Evolutionary conservation across 139 green algal genomes (phyloP), one percentile per base, ranked within the genome.

Genomic region (Limnomonas spitsbergensis): DNA sequence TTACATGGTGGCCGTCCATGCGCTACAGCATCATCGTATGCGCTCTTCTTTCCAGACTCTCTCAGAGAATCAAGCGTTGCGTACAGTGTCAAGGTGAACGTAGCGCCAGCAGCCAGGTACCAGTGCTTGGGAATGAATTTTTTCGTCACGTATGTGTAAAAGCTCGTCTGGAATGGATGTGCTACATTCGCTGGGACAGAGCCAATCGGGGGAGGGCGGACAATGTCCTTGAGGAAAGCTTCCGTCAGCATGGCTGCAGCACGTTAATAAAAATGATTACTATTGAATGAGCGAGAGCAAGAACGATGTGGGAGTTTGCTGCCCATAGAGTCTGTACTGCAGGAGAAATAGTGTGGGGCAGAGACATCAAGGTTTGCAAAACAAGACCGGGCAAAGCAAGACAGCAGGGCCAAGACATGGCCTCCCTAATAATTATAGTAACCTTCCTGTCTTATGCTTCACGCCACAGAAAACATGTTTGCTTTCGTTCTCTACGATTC

Each of bases 141-240:
- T 75, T 90, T 87, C 32, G 81, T 84, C 0, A 87, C 39, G 73
- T 90, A 90, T 38, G 82, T 87, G 77, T 78, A 83, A 42, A 87
- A 87, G 74, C 69, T 82, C 40, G 75, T 86, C 80, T 90, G 86
- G 76, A 88, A 90, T 2, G 85, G 85, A 66, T 90, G 86, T 27
- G 81, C 40, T 6, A 83, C 78, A 74, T 88, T 88, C n/a, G 38
- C n/a, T 3, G 86, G 82, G 77, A 90, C 53, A 29, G 52, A 74
- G 35, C 78, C 72, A 35, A 42, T 80, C 14, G 82, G 82, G 24
- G 86, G 86, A 20, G 86, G 82, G 0, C 86, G 78, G 38, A 90
- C 56, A 35, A 90, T 90, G 24, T 84, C 79, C 68, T 81, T 82
- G 24, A 90, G 38, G 66, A 83, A 88, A 29, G 47, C 47, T 20